phyloP scores from a whole-genome alignment of 164 flowering plant species.

The Kingdonia uniflora region DNA sequence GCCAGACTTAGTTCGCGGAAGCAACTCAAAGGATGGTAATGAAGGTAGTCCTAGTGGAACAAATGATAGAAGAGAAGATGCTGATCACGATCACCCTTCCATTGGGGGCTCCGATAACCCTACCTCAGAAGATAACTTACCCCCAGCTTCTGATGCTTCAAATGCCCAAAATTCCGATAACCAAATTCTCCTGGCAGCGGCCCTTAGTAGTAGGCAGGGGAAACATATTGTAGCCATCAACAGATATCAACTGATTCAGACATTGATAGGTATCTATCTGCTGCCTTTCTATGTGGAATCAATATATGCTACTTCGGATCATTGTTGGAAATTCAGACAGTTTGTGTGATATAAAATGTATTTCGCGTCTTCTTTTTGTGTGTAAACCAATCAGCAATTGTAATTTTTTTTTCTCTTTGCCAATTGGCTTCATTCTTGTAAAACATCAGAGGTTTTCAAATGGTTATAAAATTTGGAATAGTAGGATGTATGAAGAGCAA shows the following conservation, averaged over 20 bases:
- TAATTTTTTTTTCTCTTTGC: background rate
- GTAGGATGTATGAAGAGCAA: too few relatives aligned
- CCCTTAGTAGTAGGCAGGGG: background rate
- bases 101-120: constrained; percentile 25
- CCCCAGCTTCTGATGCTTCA: constrained; percentile 31
- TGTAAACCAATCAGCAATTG: constrained; percentile 8
- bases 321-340: constrained; percentile 16
- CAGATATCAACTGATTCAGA: constrained; percentile 5
- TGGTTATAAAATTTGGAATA: too few relatives aligned
- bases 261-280: constrained; percentile 12
- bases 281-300: constrained; percentile 14
- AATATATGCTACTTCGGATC: constrained; percentile 19
- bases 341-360: constrained; percentile 12
- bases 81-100: constrained; percentile 18
- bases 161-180: constrained; percentile 26
- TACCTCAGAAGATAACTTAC: constrained; percentile 22
- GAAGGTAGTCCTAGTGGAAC: constrained; percentile 40
- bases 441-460: background rate
- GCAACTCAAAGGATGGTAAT: constrained; percentile 32
- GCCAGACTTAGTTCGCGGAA: constrained; percentile 50
- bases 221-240: constrained; percentile 6
- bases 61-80: constrained; percentile 31
- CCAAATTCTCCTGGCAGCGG: constrained; percentile 14
- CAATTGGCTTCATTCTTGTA: background rate
- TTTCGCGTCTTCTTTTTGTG: constrained; percentile 5